Evolutionary conservation across 805 yeast genomes (phyloP), one percentile per base, ranked within the genome.

Genomic region (Wickerhamomyces silvicola): DNA sequence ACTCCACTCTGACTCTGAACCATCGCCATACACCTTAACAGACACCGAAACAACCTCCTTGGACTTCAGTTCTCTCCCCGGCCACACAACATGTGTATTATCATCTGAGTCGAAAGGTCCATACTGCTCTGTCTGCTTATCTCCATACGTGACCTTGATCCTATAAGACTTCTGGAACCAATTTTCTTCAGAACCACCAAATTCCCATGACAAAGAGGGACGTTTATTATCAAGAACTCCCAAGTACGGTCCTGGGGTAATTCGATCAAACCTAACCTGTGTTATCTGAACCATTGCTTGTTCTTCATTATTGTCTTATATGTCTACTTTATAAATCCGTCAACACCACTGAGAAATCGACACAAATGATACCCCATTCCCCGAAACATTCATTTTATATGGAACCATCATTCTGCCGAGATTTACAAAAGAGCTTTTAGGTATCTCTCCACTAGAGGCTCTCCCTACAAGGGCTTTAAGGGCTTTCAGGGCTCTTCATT

Each of bases 1-100:
- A n/a, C n/a, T n/a, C 44, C 44, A 40, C 2, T n/a, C 22, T n/a
- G 41, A 37, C 21, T 32, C 27, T 3, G 36, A 29, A 7, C 41
- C 41, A 30, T 40, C 18, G 8, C 44, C 44, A 13, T n/a, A 10
- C 21, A 40, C 44, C 14, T 32, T 33, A 7, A 40, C 30, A 13
- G 23, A 11, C 12, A 40, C 28, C 10, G 13, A 4, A 21, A 40
- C 23, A 1, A 10, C 6, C 20, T 37, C 39, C 16, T 29, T 37
- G 5, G 44, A 40, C 3, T n/a, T 10, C 10, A 40, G 27, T 2
- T 32, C 21, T 21, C 33, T 31, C 5, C 39, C 39, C 6, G 45
- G 42, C 39, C 42, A 41, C 10, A 14, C 25, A 16, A 38, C 26
- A 17, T 35, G 28, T 3, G 30, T 18, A 6, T n/a, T n/a, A n/a